Evolutionary conservation across 495 filamentous ascomycete genomes (phyloP).

Genomic region (Penicillium cosmopolitanum): DNA sequence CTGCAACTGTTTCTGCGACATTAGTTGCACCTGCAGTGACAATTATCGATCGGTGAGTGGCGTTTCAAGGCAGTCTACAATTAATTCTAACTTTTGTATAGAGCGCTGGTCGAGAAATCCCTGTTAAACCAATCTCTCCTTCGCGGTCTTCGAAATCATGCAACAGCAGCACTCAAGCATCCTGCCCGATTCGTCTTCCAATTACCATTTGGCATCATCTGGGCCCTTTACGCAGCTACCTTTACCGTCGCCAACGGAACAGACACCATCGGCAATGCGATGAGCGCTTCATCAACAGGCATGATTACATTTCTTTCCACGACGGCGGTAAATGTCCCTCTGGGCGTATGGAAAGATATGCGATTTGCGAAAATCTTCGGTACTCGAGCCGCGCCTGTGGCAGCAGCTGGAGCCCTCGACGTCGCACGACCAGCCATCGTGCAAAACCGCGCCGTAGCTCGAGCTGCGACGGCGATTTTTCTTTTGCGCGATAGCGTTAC

Average conservation of each 20-base stretch:
- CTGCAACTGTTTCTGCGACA: conserved; percentile 36
- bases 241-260: conserved; percentile 38
- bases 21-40: conserved; percentile 36
- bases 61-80: not conserved
- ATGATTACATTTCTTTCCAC: conserved; percentile 33
- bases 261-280: conserved; percentile 32
- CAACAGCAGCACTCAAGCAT: conserved; percentile 22
- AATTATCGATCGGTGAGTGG: conserved; percentile 36
- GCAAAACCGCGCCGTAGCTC: conserved; percentile 19
- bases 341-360: conserved; percentile 44
- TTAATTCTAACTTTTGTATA: conserved; percentile 17
- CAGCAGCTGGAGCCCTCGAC: conserved; percentile 8
- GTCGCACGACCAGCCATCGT: conserved; percentile 7
- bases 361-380: conserved; percentile 40
- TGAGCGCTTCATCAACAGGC: conserved; percentile 22
- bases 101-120: conserved; percentile 37
- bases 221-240: conserved; percentile 39
- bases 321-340: conserved; percentile 36
- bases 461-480: conserved; percentile 50
- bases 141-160: conserved; percentile 31
- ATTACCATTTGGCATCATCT: conserved; percentile 32
- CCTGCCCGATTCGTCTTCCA: conserved; percentile 29
- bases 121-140: conserved; percentile 31
- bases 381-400: conserved; percentile 4
- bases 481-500: conserved; percentile 47